Conservation (phyloP, 1,284 basidiomycete species). For the Singerocomus rubriflavus region DNA sequence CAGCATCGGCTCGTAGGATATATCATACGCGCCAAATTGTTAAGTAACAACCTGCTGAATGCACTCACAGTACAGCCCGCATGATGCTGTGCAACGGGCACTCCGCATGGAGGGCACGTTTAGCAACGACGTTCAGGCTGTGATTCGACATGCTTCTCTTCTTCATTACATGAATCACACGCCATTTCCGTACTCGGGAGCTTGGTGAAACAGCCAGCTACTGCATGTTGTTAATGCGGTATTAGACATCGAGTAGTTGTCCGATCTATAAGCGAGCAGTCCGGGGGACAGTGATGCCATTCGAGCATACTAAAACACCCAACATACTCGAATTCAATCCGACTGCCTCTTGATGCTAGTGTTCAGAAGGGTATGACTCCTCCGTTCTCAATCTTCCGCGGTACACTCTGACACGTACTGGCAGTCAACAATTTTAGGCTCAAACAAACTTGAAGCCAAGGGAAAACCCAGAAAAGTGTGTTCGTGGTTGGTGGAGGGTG, state of each 20-base stretch:
- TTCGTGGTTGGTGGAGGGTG: neutral
- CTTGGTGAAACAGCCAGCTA: neutral
- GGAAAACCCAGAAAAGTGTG: conserved; percentile 14
- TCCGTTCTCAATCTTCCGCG: neutral
- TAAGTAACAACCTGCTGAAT: neutral
- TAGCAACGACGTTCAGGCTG: neutral
- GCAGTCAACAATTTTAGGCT: conserved; percentile 6
- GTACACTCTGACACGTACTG: conserved; percentile 6
- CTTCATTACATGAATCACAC: conserved; percentile 1
- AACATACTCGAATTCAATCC: neutral
- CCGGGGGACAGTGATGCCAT: neutral
- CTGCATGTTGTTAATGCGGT: conserved; percentile 13
- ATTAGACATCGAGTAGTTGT: neutral
- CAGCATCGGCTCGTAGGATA: neutral
- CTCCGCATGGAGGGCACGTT: conserved; percentile 3
- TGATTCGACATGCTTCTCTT: neutral
- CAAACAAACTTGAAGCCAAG: neutral
- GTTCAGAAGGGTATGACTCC: conserved; percentile 11
- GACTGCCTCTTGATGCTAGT: neutral
- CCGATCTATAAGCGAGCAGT: conserved; percentile 15
- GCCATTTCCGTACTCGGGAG: neutral
- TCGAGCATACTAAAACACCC: neutral
- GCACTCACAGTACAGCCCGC: neutral
- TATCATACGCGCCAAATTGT: neutral
- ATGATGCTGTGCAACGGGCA: neutral